Base-by-base conservation (phyloP, 2,329 filamentous ascomycete genomes). In the Pleoardoris graminearum region DNA sequence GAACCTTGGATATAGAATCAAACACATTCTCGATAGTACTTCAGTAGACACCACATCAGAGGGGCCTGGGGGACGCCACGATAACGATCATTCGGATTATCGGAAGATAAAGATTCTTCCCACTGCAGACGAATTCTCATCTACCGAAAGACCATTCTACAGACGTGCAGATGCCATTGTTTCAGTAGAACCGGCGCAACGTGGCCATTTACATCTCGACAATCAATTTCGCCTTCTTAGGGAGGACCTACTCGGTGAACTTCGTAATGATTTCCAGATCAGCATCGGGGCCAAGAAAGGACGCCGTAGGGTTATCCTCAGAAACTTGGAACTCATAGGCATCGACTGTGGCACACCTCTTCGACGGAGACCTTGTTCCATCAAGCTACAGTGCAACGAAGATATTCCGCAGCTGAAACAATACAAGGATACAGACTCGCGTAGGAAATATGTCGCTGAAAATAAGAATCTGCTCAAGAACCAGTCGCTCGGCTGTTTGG, bases 171-270 rank as follows among this genome's bases (percentile, higher is more conserved):
- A 79, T 3, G 80, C 81, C 1, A 73, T 87, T 0, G 68, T 75
- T 1, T 70, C 81, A 1, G 54, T 68, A 0, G 51, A 73, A 1
- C 27, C 63, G 11, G 53, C 73, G 1, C 59, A 67, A 0, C 78
- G 83, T 1, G 67, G 79, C 0, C 70, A 70, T 0, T 68, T 74
- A 0, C 85, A 90, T 63, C 68, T 89, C 0, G 88, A 89, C 61
- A 89, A 87, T 62, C 85, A 90, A 46, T 92, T 88, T 57, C 85
- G 88, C 0, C 77, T 91, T 0, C 74, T 90, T 0, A 76, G 88
- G 2, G 87, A 91, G 59, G 88, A 91, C 55, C 85, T 90, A 79
- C 71, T 91, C 0, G 82, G 77, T 0, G 86, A 88, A 55, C 74
- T 91, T 2, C 79, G 84, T 1, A 82, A 85, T 7, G 86, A 88